Evolutionary conservation across 805 yeast species (phyloP).

Genomic region (Barnettozyma wickerhamii): DNA sequence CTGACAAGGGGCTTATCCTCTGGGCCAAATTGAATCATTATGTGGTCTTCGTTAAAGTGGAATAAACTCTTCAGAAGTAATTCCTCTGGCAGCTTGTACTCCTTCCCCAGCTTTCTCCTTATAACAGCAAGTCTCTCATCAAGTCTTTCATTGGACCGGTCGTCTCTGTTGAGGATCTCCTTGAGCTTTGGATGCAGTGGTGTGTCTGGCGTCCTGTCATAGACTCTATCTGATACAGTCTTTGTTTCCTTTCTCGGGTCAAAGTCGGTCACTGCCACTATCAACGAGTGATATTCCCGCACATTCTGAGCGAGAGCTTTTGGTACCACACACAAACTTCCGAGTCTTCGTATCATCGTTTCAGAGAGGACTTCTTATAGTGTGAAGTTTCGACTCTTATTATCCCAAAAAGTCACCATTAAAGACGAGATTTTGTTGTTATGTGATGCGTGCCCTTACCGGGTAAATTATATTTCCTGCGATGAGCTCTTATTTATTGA

Average conservation of each 20-base stretch:
- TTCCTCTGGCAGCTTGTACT: slow-evolving; percentile 13
- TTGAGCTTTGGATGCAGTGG: slow-evolving; percentile 1
- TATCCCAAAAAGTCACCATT: too few species aligned
- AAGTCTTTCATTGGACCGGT: not conserved
- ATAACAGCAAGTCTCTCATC: not conserved
- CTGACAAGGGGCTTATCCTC: not conserved
- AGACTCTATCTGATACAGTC: not conserved
- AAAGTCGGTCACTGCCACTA: slow-evolving; percentile 1
- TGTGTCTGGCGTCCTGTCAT: not conserved
- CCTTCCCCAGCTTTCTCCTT: slow-evolving; percentile 1
- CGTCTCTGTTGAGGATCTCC: not conserved
- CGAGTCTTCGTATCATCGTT: not conserved
- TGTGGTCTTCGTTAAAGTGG: slow-evolving; percentile 7
- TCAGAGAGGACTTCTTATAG: too few species aligned
- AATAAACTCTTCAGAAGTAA: slow-evolving; percentile 8
- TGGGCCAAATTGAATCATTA: slow-evolving; percentile 2
- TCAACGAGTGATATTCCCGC: slow-evolving; percentile 7
- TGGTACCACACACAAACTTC: too few species aligned
- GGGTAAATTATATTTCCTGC: not conserved
- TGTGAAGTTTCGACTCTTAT: too few species aligned
- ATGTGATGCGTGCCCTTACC: too few species aligned
- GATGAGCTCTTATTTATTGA: slow-evolving; percentile 1
- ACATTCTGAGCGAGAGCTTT: not conserved
- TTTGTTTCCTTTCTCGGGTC: slow-evolving; percentile 1
- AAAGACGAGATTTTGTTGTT: too few species aligned